A percentile compares a stretch with the other conserved stretches of the same genome.
Conservation (phyloP, 129 eudicot genomes). For the Pulicaria dysenterica region DNA sequence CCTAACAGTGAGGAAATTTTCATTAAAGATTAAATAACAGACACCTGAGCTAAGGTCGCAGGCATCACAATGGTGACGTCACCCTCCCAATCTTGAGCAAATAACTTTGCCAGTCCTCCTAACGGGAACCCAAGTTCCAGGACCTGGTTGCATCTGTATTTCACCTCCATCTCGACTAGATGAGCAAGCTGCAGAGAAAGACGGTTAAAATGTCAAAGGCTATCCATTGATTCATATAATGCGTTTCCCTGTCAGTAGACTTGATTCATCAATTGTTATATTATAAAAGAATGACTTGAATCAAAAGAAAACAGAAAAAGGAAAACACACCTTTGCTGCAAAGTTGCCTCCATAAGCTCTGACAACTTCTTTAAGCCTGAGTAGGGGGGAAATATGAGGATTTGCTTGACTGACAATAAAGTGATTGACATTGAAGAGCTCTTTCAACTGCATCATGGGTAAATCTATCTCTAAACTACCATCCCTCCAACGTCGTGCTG, state of each 20-base stretch:
- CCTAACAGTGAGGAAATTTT: not conserved
- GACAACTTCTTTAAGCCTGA: slow-evolving; percentile 79
- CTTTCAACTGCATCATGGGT: slow-evolving; percentile 93
- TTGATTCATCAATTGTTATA: not conserved
- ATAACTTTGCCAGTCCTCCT: slow-evolving; percentile 88
- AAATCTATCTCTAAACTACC: slow-evolving; percentile 95
- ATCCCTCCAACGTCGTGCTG: slow-evolving; percentile 90
- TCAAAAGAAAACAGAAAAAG: not conserved
- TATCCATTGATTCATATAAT: not conserved
- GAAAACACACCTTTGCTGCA: slow-evolving; percentile 81
- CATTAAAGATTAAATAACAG: not conserved
- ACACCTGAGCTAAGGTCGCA: slow-evolving; percentile 91
- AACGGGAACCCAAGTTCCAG: slow-evolving; percentile 92
- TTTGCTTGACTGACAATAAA: slow-evolving; percentile 96
- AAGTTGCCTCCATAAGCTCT: slow-evolving; percentile 87
- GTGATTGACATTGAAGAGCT: slow-evolving; percentile 90
- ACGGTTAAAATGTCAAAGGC: slow-evolving; percentile 9
- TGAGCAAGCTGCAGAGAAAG: slow-evolving; percentile 66
- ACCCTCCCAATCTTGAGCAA: slow-evolving; percentile 99
- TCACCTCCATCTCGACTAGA: slow-evolving; percentile 91
- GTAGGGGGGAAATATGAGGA: slow-evolving; percentile 85
- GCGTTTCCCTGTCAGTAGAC: slow-evolving; percentile 2
- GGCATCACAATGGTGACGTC: slow-evolving; percentile 97
- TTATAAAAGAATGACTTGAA: not conserved
- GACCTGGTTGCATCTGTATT: slow-evolving; percentile 86